Evolutionary conservation across 805 yeast genomes (phyloP), one percentile per base, ranked within the genome.

Genomic region (Osmozyma mogii): DNA sequence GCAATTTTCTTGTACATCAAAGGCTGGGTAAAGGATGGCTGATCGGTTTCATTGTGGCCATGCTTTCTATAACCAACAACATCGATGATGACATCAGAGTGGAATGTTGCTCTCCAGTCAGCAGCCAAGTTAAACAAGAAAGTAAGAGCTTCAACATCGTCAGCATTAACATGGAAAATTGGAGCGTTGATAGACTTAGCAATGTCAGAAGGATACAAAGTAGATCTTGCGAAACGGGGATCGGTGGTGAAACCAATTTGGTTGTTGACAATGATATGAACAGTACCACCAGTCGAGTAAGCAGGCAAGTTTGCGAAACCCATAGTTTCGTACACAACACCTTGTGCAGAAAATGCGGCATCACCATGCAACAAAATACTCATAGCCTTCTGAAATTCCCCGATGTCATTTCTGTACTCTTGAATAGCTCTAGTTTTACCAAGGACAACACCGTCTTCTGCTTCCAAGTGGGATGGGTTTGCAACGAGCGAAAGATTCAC

Each of bases 161-260:
- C 97, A 15, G 97, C 96, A 54, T 92, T 92, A 29, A 92, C 97
- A 63, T 92, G 99, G 94, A 92, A 92, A 50, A 92, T 87, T 40
- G 99, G 99, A 15, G 97, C 96, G 56, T 89, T 88, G 60, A 85
- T 83, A 20, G 95, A 70, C 68, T 92, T 92, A 48, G 96, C 97
- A 54, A 92, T 74, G 68, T 92, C 99, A 15, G 96, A 83, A 49
- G 98, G 96, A 62, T 92, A 92, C 51, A 94, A 89, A 28, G 98
- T 92, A 15, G 97, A 89, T 70, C 99, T 82, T 21, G 96, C 87
- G 50, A 81, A 80, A 68, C 95, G 76, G 44, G 99, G 99, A 58
- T 92, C 97, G 30, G 99, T 92, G 44, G 99, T 92, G 76, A 92
- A 92, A 61, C 99, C 99, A 58, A 92, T 89, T 74, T 92, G 99